phyloP scores from a whole-genome alignment of 345 rosid species.

The Citrus australasica region DNA sequence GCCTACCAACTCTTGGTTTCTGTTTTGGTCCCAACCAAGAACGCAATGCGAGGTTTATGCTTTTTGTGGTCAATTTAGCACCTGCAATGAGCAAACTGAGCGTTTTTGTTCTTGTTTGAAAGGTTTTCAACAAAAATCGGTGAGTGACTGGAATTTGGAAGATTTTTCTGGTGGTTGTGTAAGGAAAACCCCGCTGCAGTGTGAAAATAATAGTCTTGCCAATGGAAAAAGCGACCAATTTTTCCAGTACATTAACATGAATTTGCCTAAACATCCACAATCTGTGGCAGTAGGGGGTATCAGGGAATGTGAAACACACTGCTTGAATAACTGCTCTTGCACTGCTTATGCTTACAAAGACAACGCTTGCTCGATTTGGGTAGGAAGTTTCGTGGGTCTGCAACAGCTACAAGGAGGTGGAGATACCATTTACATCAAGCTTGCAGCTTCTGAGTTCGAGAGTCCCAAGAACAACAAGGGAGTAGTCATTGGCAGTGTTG shows the following conservation, averaged over 20 bases:
- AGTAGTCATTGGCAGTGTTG: constrained; percentile 34
- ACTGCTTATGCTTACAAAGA: constrained; percentile 52
- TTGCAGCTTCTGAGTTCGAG: constrained; percentile 64
- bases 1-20: constrained; percentile 38
- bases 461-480: constrained; percentile 29
- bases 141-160: constrained; percentile 39
- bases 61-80: constrained; percentile 66
- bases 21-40: constrained; percentile 68
- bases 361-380: constrained; percentile 51
- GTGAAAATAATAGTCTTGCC: constrained; percentile 24
- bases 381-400: constrained; percentile 39
- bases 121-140: constrained; percentile 42
- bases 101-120: constrained; percentile 49
- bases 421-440: constrained; percentile 39
- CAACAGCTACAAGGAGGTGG: constrained; percentile 40
- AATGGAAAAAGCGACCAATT: constrained; percentile 35
- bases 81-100: constrained; percentile 37
- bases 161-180: constrained; percentile 65
- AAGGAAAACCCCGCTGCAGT: constrained; percentile 44
- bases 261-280: constrained; percentile 19
- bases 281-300: constrained; percentile 15
- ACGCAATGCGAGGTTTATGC: constrained; percentile 63
- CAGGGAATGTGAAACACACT: constrained; percentile 38
- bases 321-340: constrained; percentile 59
- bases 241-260: constrained; percentile 12